Evolutionary conservation across 1,139 yeast genomes (phyloP).

Genomic region (Kodamaea plutei): DNA sequence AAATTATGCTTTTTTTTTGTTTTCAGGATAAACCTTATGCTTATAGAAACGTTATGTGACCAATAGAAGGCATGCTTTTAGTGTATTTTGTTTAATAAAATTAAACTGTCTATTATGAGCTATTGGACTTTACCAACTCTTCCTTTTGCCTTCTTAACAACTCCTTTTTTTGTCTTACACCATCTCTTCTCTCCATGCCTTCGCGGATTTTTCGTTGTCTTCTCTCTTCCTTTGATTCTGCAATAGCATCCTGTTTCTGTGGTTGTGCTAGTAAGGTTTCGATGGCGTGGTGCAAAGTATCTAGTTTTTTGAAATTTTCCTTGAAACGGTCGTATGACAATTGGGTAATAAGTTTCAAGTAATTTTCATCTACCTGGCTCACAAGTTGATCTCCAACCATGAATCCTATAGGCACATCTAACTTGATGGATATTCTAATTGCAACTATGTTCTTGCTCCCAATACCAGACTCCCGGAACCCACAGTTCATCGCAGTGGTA

Average conservation of each 20-base stretch:
- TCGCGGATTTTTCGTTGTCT: constrained; percentile 55
- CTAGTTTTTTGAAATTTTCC: constrained; percentile 58
- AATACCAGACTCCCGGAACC: constrained; percentile 83
- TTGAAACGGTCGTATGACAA: constrained; percentile 55
- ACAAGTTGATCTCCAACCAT: constrained; percentile 27
- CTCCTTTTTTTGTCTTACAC: constrained; percentile 19
- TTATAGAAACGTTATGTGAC: no score
- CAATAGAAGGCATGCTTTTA: no score
- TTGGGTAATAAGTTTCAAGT: constrained; percentile 45
- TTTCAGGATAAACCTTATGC: no score
- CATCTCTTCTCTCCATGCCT: constrained; percentile 52
- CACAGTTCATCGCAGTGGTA: constrained; percentile 74
- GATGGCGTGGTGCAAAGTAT: constrained; percentile 43
- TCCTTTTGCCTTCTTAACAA: constrained; percentile 13
- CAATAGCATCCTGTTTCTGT: constrained; percentile 4
- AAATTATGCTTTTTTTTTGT: no score
- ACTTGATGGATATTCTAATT: constrained; percentile 62
- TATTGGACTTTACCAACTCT: no score
- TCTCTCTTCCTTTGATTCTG: constrained; percentile 50
- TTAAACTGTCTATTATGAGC: no score
- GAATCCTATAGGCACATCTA: constrained; percentile 73
- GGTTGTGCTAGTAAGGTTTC: constrained; percentile 15
- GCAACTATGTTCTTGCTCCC: constrained; percentile 79
- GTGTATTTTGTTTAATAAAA: no score
- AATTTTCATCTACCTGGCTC: constrained; percentile 46